Conservation (phyloP, 306 rosid genomes). For the Begonia masoniana region DNA sequence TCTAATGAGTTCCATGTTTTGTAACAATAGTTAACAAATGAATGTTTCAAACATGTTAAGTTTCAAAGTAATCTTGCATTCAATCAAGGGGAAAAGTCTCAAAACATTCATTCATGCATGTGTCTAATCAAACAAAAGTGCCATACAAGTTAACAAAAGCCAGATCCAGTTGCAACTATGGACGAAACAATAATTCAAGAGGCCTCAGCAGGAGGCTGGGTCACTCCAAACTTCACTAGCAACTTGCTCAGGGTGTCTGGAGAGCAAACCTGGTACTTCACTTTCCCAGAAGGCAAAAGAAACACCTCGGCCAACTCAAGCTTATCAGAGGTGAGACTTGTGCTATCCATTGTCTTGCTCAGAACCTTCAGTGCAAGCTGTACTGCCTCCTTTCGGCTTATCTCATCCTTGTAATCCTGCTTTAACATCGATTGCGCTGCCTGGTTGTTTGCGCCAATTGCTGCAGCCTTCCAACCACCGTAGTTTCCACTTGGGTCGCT, state of each 20-base stretch:
- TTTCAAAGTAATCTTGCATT: background rate
- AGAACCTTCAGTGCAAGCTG: slow-evolving; percentile 33
- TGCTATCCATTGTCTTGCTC: slow-evolving; percentile 39
- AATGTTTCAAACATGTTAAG: background rate
- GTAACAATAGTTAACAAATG: background rate
- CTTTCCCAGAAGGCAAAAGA: slow-evolving; percentile 24
- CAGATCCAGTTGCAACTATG: background rate
- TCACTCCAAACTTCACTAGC: slow-evolving; percentile 25
- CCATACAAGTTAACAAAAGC: background rate
- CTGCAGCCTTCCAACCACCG: slow-evolving; percentile 30
- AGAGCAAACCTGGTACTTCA: slow-evolving; percentile 30
- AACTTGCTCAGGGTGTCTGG: slow-evolving; percentile 19
- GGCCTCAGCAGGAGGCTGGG: slow-evolving; percentile 22
- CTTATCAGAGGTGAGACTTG: slow-evolving; percentile 31
- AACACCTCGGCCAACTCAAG: slow-evolving; percentile 31
- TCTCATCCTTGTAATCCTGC: slow-evolving; percentile 27
- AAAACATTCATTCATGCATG: background rate
- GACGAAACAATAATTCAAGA: slow-evolving; percentile 5
- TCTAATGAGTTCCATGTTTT: background rate
- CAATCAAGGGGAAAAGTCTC: background rate
- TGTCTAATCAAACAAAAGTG: background rate
- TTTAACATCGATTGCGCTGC: slow-evolving; percentile 30
- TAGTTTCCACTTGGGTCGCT: slow-evolving; percentile 35
- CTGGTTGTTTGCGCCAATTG: slow-evolving; percentile 29
- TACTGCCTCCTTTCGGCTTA: slow-evolving; percentile 27